Evolutionary conservation across 768 basidiomycete genomes (phyloP).

Genomic region (Coprinopsis strossmayeri): DNA sequence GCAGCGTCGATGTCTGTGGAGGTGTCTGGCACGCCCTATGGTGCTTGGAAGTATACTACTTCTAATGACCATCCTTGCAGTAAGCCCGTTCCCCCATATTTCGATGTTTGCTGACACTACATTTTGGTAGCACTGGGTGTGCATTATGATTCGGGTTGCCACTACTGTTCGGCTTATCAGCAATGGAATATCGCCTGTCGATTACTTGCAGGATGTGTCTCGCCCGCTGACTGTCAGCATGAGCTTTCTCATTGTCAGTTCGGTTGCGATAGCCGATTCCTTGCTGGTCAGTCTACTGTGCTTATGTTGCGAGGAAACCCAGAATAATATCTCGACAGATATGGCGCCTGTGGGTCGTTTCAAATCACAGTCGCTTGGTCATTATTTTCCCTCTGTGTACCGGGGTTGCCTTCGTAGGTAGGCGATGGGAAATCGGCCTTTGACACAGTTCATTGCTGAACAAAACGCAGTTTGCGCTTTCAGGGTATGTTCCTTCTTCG

Average conservation of each 20-base stretch:
- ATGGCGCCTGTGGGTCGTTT: slow-evolving; percentile 10
- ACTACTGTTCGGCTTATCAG: not conserved
- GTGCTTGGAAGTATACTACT: slow-evolving; percentile 6
- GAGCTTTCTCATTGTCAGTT: not conserved
- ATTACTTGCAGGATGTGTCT: not conserved
- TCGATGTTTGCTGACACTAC: not conserved
- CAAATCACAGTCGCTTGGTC: not conserved
- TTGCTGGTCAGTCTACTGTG: slow-evolving; percentile 3
- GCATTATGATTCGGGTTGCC: slow-evolving; percentile 4
- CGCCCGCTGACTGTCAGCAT: not conserved
- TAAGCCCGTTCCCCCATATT: not conserved
- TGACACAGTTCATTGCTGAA: too few relatives aligned
- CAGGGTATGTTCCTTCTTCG: too few relatives aligned
- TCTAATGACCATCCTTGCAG: slow-evolving; percentile 7
- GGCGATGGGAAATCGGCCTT: not conserved
- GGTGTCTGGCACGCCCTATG: not conserved
- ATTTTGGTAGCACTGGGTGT: slow-evolving; percentile 7
- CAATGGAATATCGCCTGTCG: not conserved
- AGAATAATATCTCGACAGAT: not conserved
- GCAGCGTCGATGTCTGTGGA: not conserved
- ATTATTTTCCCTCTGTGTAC: slow-evolving; percentile 1
- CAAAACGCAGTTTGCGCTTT: too few relatives aligned
- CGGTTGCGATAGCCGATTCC: not conserved
- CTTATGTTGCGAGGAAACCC: not conserved
- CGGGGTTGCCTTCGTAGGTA: slow-evolving; percentile 1